Evolutionary conservation across 352 stramenopile genomes (phyloP).

Genomic region (Phytophthora nicotianae): DNA sequence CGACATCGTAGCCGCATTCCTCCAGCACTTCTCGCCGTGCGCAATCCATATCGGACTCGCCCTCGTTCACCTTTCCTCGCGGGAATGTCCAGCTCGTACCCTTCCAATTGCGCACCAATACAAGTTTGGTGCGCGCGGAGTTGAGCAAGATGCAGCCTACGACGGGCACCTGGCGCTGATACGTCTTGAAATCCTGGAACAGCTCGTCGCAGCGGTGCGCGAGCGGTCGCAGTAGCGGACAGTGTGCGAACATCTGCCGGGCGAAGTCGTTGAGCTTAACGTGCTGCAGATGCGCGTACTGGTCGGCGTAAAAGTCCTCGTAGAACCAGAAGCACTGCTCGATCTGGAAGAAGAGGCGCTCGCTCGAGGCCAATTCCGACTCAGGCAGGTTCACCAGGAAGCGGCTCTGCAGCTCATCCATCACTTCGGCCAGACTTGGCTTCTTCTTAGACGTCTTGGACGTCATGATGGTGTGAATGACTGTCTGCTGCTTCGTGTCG

Average conservation of each 20-base stretch:
- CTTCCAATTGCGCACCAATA: constrained; percentile 93
- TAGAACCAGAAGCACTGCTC: constrained; percentile 98
- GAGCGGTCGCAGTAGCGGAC: constrained; percentile 83
- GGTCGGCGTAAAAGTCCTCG: constrained; percentile 96
- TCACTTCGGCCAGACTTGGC: constrained; percentile 86
- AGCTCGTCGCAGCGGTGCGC: constrained; percentile 90
- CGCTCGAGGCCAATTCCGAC: constrained; percentile 88
- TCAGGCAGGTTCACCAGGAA: constrained; percentile 95
- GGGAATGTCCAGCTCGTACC: constrained; percentile 93
- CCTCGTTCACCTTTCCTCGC: constrained; percentile 94
- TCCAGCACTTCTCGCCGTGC: constrained; percentile 92
- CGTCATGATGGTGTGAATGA: constrained; percentile 15
- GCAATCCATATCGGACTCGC: constrained; percentile 88
- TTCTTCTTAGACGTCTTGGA: constrained; percentile 44
- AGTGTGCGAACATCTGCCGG: constrained; percentile 93
- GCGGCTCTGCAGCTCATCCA: constrained; percentile 96
- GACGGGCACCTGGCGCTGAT: constrained; percentile 94
- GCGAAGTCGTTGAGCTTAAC: constrained; percentile 95
- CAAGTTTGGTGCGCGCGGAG: constrained; percentile 77
- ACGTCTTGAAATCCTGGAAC: constrained; percentile 94
- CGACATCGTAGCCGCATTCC: constrained; percentile 92
- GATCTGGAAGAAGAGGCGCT: constrained; percentile 98
- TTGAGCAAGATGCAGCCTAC: constrained; percentile 95
- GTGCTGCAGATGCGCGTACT: constrained; percentile 81
- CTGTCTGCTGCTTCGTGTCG: constrained; percentile 1